Percentiles rank a stretch among this genome's conserved stretches.
Conservation (phyloP, 2,329 filamentous ascomycete species). For the Pseudogymnoascus sp. region DNA sequence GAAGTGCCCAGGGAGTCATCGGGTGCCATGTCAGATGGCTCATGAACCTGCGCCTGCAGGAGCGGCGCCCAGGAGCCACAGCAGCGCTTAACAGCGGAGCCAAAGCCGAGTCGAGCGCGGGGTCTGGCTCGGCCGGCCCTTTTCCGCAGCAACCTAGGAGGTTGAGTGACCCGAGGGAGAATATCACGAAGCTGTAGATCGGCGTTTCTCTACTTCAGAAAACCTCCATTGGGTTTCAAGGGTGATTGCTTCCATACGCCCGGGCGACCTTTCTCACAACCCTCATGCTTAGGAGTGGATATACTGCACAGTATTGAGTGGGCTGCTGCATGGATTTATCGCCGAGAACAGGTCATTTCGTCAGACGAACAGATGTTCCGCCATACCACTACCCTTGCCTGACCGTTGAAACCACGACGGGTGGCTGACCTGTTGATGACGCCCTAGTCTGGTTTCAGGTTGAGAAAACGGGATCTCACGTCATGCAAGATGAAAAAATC, state of each 20-base stretch:
- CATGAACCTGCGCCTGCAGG: constrained; percentile 26
- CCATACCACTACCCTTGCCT: neutral
- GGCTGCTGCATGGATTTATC: neutral
- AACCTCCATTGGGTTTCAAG: neutral
- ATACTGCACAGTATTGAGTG: neutral
- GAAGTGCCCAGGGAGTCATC: constrained; percentile 26
- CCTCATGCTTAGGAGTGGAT: neutral
- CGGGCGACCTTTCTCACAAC: neutral
- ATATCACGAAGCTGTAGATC: constrained; percentile 20
- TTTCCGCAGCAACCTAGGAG: constrained; percentile 13
- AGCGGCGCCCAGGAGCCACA: constrained; percentile 20
- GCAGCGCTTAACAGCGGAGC: constrained; percentile 12
- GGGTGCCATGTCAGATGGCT: constrained; percentile 30
- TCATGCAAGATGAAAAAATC: neutral
- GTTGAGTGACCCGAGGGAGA: constrained; percentile 21
- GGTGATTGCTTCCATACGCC: neutral
- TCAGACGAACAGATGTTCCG: neutral
- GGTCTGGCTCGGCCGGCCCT: constrained; percentile 10
- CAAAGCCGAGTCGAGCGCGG: neutral
- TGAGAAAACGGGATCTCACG: neutral
- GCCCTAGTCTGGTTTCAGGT: neutral
- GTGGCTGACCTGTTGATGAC: neutral
- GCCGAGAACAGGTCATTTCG: neutral
- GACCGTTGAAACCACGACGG: neutral
- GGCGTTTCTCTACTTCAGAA: neutral